These are phyloP conservation scores for Arabis hirsuta DNA, from an alignment of 345 rosid species.

Conservation along the genomic window DNA sequence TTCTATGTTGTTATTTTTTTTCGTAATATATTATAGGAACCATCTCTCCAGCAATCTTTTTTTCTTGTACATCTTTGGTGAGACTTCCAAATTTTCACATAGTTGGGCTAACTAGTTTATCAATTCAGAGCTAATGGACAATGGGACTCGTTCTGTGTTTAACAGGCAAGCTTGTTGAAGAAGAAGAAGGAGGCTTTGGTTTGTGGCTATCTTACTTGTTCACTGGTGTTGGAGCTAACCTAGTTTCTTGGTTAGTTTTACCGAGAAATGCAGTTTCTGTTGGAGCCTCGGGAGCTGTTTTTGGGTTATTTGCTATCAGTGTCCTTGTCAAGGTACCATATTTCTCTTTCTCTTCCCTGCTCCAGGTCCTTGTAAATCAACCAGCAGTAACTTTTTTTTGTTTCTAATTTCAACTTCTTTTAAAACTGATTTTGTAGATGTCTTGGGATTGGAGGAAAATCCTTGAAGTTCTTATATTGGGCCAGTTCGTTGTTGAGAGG, in stretches of 20 bases:
- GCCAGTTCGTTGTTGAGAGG: slow-evolving; percentile 87
- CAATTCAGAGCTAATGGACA: slow-evolving; percentile 22
- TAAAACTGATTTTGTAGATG: slow-evolving; percentile 52
- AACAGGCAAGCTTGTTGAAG: slow-evolving; percentile 93
- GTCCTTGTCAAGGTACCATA: slow-evolving; percentile 77
- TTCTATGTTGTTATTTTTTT: slow-evolving; percentile 9
- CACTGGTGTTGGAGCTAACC: slow-evolving; percentile 90
- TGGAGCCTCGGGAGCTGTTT: slow-evolving; percentile 96
- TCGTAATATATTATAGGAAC: slow-evolving; percentile 57
- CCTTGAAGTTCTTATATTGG: slow-evolving; percentile 92
- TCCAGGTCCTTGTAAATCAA: slow-evolving; percentile 23
- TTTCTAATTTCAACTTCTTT: slow-evolving; percentile 12
- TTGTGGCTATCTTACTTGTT: slow-evolving; percentile 81
- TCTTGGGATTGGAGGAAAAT: slow-evolving; percentile 98
- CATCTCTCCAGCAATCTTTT: slow-evolving; percentile 98
- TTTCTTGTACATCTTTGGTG: slow-evolving; percentile 94
- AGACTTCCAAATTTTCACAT: slow-evolving; percentile 44
- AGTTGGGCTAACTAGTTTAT: slow-evolving; percentile 5
- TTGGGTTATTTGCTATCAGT: slow-evolving; percentile 87
- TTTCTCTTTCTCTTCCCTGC: slow-evolving; percentile 4
- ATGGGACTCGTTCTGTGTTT: slow-evolving; percentile 16
- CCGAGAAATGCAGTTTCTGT: slow-evolving; percentile 90
- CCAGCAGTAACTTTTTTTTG: not conserved
- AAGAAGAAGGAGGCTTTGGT: slow-evolving; percentile 85
- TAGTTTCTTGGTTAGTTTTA: slow-evolving; percentile 89